Percentiles rank a stretch among this genome's conserved stretches.
These are phyloP conservation scores for Takakia lepidozioides DNA, from an alignment of 225 moss, liverwort and hornwort species.

Conservation along the genomic window DNA sequence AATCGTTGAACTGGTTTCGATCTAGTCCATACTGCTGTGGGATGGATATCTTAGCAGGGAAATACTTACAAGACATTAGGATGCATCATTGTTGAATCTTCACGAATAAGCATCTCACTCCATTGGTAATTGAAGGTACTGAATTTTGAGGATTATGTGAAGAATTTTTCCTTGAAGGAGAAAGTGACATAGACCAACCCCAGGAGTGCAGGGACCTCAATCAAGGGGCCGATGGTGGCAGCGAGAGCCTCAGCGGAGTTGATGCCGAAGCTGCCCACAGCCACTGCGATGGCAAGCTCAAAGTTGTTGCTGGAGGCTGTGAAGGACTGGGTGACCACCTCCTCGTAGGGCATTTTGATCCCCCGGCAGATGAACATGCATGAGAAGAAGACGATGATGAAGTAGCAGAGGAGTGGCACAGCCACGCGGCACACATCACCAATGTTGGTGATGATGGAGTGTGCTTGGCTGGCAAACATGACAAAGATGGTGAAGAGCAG, in stretches of 20 bases:
- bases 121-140: too few species aligned
- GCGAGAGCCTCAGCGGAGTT: conserved; percentile 67
- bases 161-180: conserved; percentile 28
- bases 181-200: conserved; percentile 58
- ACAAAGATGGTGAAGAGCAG: conserved; percentile 73
- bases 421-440: conserved; percentile 58
- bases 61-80: too few species aligned
- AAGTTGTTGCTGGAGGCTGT: conserved; percentile 84
- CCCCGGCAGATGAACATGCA: conserved; percentile 36
- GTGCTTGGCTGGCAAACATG: conserved; percentile 78
- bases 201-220: conserved; percentile 74
- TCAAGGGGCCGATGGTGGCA: conserved; percentile 78
- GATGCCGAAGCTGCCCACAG: conserved; percentile 84
- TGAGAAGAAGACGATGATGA: conserved; percentile 58
- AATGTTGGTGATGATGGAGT: conserved; percentile 49
- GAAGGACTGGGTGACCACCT: conserved; percentile 73
- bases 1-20: too few species aligned
- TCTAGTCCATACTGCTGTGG: too few species aligned
- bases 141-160: too few species aligned
- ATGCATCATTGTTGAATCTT: too few species aligned
- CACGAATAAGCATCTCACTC: too few species aligned
- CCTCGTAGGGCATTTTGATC: conserved; percentile 45
- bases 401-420: conserved; percentile 70
- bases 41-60: too few species aligned
- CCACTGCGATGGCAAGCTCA: conserved; percentile 80